Base-by-base conservation (phyloP, 331 rosid species). In the Cucumis variabilis region DNA sequence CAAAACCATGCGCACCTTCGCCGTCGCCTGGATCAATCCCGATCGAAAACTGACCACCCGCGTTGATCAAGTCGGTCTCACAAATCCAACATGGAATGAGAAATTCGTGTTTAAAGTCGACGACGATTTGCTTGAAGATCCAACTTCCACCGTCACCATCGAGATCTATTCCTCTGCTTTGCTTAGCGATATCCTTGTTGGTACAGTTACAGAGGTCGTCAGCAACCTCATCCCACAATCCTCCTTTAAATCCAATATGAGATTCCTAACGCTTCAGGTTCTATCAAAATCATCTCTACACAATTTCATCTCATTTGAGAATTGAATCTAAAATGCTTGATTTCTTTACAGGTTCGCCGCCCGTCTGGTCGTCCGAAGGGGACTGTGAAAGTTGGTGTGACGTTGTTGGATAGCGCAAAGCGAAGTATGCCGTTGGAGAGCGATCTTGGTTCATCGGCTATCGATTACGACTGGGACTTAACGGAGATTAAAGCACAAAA, bases 301-400 rank as follows among this genome's bases (percentile, higher is more conserved):
- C 5, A 67, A 63, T 63, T 23, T 21, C 0, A 63, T 67, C 15
- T 67, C 5, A 24, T 67, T 67, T 15, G 11, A 8, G 28, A 9
- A 4, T 10, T 23, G 24, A 62, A 62, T 19, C 24, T 62, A 6
- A 62, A 66, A 66, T 66, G 74, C 5, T 27, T 27, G 37, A 70
- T 70, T 68, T 68, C 7, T 68, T 13, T 15, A 73, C 3, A 73
- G 84, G 86, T 97, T 62, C 95, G 96, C 30, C 92, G 95, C 0
- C 98, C 98, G 1, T 95, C 97, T 0, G 99, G 98, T 25, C 95
- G 96, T 0, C 93, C 97, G 0, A 92, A 94, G 65, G 99, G 99
- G 28, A 92, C 93, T 60, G 95, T 97, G 15, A 94, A 95, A 86
- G 83, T 97, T 17, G 96, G 98, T 0, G 90, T 89, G 9, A 76